Conservation (phyloP, 2,329 filamentous ascomycete species). For the Ramularia collo-cygni region DNA sequence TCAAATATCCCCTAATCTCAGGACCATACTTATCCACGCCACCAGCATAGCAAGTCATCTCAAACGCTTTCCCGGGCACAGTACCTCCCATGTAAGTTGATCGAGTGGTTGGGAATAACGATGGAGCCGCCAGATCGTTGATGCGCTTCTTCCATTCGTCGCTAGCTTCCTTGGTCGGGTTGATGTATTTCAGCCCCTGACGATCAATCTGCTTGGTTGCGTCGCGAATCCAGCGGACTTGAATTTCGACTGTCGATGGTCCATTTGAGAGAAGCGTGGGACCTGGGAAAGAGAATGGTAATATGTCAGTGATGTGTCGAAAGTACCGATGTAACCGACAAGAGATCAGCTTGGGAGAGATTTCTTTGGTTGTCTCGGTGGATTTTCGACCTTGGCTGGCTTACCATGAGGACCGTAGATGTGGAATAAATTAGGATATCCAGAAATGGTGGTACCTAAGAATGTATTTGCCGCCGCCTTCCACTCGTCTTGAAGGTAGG, state of each 20-base stretch:
- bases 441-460: slow-evolving; percentile 37
- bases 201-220: slow-evolving; percentile 22
- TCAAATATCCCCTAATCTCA: slow-evolving; percentile 21
- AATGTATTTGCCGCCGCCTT: slow-evolving; percentile 38
- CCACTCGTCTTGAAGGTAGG: slow-evolving; percentile 34
- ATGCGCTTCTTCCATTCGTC: slow-evolving; percentile 26
- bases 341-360: no score
- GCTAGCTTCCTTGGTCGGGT: slow-evolving; percentile 24
- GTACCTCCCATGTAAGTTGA: slow-evolving; percentile 26
- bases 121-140: slow-evolving; percentile 21
- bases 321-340: background rate
- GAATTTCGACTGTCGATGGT: slow-evolving; percentile 36
- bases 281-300: slow-evolving; percentile 34
- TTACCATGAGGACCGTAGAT: slow-evolving; percentile 36
- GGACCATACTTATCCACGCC: slow-evolving; percentile 22
- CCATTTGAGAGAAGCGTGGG: slow-evolving; percentile 40
- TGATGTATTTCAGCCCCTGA: slow-evolving; percentile 22
- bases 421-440: slow-evolving; percentile 20
- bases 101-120: slow-evolving; percentile 23
- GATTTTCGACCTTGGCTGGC: no score
- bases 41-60: slow-evolving; percentile 27
- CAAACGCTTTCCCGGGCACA: slow-evolving; percentile 22
- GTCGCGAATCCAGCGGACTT: slow-evolving; percentile 35
- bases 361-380: no score
- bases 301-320: slow-evolving; percentile 1